A percentile compares a stretch with the other conserved stretches of the same genome.
phyloP scores from a whole-genome alignment of 352 stramenopile genomes.

The Pythium vanterpoolii region DNA sequence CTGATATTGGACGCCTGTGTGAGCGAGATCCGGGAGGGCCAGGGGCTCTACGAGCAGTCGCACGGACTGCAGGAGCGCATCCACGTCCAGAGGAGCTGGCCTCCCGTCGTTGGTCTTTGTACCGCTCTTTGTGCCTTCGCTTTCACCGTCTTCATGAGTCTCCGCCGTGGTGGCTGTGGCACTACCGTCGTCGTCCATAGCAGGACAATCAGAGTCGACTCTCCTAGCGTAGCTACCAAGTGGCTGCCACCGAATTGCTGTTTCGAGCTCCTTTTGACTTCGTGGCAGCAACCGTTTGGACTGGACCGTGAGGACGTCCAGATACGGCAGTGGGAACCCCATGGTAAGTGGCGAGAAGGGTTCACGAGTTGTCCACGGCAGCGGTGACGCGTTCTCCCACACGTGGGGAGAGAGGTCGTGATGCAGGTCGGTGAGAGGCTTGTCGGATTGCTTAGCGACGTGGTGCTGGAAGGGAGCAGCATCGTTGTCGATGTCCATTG shows the following conservation, averaged over 20 bases:
- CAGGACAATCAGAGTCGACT: background rate
- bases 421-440: background rate
- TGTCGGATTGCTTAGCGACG: background rate
- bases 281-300: slow-evolving; percentile 45
- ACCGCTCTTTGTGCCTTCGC: background rate
- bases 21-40: slow-evolving; percentile 50
- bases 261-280: slow-evolving; percentile 32
- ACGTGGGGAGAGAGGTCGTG: background rate
- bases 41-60: slow-evolving; percentile 61
- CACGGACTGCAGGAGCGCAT: slow-evolving; percentile 29
- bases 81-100: slow-evolving; percentile 27
- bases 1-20: slow-evolving; percentile 43
- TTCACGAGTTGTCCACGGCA: background rate
- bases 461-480: background rate
- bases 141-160: background rate
- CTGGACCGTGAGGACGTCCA: slow-evolving; percentile 68
- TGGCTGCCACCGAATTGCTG: no score
- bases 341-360: slow-evolving; percentile 20
- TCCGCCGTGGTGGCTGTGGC: background rate
- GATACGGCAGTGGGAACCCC: slow-evolving; percentile 38
- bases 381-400: background rate
- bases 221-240: background rate
- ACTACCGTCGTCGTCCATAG: background rate
- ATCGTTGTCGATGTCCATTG: slow-evolving; percentile 10
- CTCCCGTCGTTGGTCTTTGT: background rate